Evolutionary conservation across 805 yeast species (phyloP).

Genomic region (Cyberlindnera mississippiensis): DNA sequence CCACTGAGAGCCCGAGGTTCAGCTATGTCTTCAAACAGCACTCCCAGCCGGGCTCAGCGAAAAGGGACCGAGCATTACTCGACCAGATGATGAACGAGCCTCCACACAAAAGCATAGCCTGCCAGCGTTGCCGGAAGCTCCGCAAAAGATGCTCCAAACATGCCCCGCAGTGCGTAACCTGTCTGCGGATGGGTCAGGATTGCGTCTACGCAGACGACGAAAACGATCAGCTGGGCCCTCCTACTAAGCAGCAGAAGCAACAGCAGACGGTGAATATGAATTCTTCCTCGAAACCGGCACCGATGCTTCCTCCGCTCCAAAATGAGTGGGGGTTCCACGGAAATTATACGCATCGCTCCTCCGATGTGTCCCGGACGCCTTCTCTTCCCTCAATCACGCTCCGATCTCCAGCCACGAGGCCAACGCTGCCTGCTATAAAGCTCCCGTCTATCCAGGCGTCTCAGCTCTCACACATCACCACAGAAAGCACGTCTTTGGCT

Average conservation of each 20-base stretch:
- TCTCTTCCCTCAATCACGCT: no score
- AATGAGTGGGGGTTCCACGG: conserved; percentile 1
- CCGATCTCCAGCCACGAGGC: background rate
- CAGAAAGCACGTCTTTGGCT: conserved; percentile 3
- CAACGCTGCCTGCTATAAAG: conserved; percentile 8
- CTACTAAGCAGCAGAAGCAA: background rate
- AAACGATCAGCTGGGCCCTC: background rate
- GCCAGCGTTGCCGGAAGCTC: conserved; percentile 27
- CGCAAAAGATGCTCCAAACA: conserved; percentile 52
- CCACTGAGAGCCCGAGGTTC: conserved; percentile 2
- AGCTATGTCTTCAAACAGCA: conserved; percentile 18
- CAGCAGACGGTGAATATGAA: no score
- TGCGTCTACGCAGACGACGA: conserved; percentile 26
- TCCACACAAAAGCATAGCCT: conserved; percentile 22
- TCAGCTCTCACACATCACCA: conserved; percentile 4
- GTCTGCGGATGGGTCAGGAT: conserved; percentile 39
- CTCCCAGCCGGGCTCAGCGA: conserved; percentile 14
- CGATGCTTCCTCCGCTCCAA: conserved; percentile 10
- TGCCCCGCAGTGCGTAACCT: conserved; percentile 45
- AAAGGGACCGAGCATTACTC: conserved; percentile 4
- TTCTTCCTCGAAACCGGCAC: background rate
- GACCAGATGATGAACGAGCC: conserved; percentile 8
- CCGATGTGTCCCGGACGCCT: no score
- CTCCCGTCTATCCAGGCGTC: conserved; percentile 15
- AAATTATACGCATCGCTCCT: conserved; percentile 8